Evolutionary conservation across 768 basidiomycete species (phyloP), one percentile per base, ranked within the genome.

Genomic region (Filobasidium wieringae): DNA sequence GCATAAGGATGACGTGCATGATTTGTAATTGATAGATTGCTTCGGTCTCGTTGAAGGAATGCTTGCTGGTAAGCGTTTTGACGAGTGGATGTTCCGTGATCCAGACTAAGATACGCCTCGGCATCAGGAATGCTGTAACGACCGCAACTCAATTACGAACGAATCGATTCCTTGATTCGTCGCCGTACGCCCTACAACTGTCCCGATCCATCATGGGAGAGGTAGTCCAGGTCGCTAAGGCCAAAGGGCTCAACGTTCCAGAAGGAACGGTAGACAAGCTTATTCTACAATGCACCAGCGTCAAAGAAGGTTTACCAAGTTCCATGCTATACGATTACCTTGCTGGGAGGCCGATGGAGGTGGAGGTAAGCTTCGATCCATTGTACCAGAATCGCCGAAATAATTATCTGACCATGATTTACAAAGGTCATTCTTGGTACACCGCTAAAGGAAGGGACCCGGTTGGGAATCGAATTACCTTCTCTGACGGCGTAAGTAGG

Each of bases 271-370:
- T 66, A 30, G 67, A 72, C 14, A 53, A 61, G 49, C 57, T 72
- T 27, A 69, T 72, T 41, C 64, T 68, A 34, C 65, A 68, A 53
- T 72, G 70, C 55, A 70, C 67, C 40, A 63, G 60, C 49, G 67
- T 70, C 32, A 60, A 54, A 29, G 66, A 64, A 41, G 70, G 70
- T 39, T 60, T 69, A 43, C 70, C 70, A 24, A 66, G 66, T 58
- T 62, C 59, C 27, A 72, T 72, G 70, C 58, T 69, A 68, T 65
- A 65, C 53, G 70, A 72, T 57, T 63, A 63, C 45, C 27, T 66
- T 11, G 70, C 66, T 8, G 55, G 61, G n/a, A 56, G 67, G 51
- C 64, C 67, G 17, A 72, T 72, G 70, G 70, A 72, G 55, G 67
- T 68, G 29, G 70, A 72, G 63, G 67, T 66, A 58, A 61, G 66